Base-by-base conservation (phyloP, 2,329 filamentous ascomycete genomes). In the Fusarium neocosmosporiellum region DNA sequence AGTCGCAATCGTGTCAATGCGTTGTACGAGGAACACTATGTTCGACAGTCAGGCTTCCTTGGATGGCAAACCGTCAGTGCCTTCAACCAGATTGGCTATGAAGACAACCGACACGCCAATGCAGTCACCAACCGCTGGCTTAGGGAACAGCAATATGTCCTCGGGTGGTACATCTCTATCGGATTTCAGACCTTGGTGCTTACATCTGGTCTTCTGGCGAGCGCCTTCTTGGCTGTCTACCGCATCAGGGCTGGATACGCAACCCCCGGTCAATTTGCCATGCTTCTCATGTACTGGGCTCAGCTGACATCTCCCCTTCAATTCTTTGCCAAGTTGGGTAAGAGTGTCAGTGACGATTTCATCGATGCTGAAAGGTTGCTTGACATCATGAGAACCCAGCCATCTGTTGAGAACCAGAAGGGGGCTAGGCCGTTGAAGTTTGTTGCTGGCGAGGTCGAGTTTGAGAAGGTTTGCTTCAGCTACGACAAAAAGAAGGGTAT, bases 261-360 rank as follows among this genome's bases (percentile, higher is more conserved):
- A 6, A 88, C 88, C 7, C 84, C 92, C 13, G 92, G 92, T 63
- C 87, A 92, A 71, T 94, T 94, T 74, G 90, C 93, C 63, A 89
- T 91, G 81, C 84, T 94, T 18, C 82, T 94, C 67, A 92, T 91
- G 61, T 94, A 94, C 80, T 93, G 93, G 91, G 88, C 88, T 20
- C 92, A 94, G 77, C 85, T 94, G 39, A 92, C 92, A 50, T 87
- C 88, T 2, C 92, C 92, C 3, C 85, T 94, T 61, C 91, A 91
- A 72, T 94, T 93, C 80, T 94, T 94, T 77, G 87, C 88, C 8
- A 82, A 83, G 20, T 81, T 90, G 31, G 88, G 89, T 8, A 88
- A 88, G 75, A 86, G 81, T 57, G 85, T 91, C 69, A 88, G 88
- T 65, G 84, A 86, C 69, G 86, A 89, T 65, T 83, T 91, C 37